phyloP scores from a whole-genome alignment of 306 rosid genomes.

The Urtica urens region DNA sequence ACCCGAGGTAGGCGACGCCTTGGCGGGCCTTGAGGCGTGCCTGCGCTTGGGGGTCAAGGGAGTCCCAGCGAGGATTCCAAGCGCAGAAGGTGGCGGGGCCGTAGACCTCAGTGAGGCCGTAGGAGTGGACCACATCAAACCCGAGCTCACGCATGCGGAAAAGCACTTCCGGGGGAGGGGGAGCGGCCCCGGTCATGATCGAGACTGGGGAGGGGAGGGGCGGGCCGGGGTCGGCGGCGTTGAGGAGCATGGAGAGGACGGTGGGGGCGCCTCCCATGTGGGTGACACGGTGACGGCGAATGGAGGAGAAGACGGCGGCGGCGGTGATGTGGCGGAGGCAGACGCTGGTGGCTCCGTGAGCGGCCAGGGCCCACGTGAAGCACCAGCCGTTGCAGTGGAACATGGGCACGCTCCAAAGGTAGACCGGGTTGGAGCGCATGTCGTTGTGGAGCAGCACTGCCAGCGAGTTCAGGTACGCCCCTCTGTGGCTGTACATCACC shows the following conservation, averaged over 20 bases:
- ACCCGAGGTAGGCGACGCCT: constrained; percentile 73
- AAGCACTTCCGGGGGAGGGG: constrained; percentile 62
- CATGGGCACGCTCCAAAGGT: constrained; percentile 85
- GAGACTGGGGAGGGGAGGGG: constrained; percentile 50
- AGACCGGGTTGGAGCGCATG: constrained; percentile 57
- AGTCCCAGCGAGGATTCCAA: constrained; percentile 81
- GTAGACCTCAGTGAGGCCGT: constrained; percentile 85
- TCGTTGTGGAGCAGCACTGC: constrained; percentile 46
- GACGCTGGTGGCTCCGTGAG: constrained; percentile 80
- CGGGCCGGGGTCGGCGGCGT: constrained; percentile 38
- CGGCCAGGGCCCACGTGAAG: constrained; percentile 79
- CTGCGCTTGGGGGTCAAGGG: constrained; percentile 36
- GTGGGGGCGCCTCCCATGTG: constrained; percentile 79
- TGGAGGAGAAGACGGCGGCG: constrained; percentile 36
- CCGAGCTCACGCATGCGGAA: constrained; percentile 58
- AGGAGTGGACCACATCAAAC: constrained; percentile 43
- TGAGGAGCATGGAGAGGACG: constrained; percentile 52
- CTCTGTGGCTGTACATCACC: constrained; percentile 76
- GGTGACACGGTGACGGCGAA: constrained; percentile 52
- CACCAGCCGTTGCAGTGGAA: constrained; percentile 98
- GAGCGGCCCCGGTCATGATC: constrained; percentile 69
- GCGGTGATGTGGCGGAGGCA: constrained; percentile 65
- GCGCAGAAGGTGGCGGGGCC: constrained; percentile 63
- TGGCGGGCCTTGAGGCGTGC: constrained; percentile 64
- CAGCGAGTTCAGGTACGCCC: constrained; percentile 85